A percentile compares a stretch with the other conserved stretches of the same genome.
Evolutionary conservation across 305 asterid genomes (phyloP).

Genomic region (Nicotiana rustica): DNA sequence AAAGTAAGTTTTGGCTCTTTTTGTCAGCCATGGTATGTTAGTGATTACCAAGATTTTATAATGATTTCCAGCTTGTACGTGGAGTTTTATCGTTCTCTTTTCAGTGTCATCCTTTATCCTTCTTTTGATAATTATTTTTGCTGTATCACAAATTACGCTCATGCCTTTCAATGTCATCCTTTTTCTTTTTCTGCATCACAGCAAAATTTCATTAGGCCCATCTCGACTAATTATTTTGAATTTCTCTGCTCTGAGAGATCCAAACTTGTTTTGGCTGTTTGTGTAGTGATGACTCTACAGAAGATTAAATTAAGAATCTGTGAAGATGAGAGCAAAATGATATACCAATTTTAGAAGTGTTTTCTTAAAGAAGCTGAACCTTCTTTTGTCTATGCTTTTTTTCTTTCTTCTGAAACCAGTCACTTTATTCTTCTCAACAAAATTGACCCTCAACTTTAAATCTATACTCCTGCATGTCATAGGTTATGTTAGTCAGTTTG

Average conservation of each 20-base stretch:
- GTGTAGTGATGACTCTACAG: not conserved
- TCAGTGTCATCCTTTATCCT: not conserved
- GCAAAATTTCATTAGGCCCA: not conserved
- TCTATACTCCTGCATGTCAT: conserved; percentile 2
- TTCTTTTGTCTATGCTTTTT: not conserved
- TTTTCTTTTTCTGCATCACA: not conserved
- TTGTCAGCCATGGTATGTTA: not conserved
- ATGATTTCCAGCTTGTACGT: conserved; percentile 23
- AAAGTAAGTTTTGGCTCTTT: conserved; percentile 65
- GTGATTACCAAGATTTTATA: conserved; percentile 4
- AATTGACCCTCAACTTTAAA: not conserved
- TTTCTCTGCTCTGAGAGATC: conserved; percentile 13
- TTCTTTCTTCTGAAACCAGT: not conserved
- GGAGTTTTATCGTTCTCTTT: not conserved
- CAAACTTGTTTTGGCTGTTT: conserved; percentile 17
- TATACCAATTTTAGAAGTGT: not conserved
- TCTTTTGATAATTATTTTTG: not conserved
- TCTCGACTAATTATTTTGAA: not conserved
- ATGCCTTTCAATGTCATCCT: conserved; percentile 11
- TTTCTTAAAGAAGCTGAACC: not conserved
- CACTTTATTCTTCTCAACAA: not conserved
- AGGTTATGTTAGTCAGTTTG: not conserved
- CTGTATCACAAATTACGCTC: not conserved
- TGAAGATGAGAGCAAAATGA: not conserved
- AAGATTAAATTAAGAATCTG: conserved; percentile 22